Base-by-base conservation (phyloP, 352 stramenopile genomes). In the Lagenidium giganteum region DNA sequence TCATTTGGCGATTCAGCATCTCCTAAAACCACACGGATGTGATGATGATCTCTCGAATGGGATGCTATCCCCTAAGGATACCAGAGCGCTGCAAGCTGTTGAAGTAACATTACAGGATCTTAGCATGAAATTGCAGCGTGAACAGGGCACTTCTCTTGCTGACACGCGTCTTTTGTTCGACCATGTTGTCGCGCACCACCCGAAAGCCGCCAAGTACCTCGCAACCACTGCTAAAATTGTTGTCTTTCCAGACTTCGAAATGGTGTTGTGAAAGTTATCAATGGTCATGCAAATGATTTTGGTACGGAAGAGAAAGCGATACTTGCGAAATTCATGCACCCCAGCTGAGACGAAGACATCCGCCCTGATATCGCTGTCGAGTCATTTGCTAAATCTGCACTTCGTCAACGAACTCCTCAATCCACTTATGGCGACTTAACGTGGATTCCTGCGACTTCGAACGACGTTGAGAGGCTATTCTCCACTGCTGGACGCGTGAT, bases 31-130 rank as follows among this genome's bases (percentile, higher is more conserved):
- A 17, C 20, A 42, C 16, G 22, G 32, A 35, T 13, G 11, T 14
- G n/a, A n/a, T 14, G 42, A 53, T 0, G 42, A 49, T 26, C 42
- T 57, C 3, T 50, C 49, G 22, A 51, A 57, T n/a, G n/a, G n/a
- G n/a, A n/a, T n/a, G n/a, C n/a, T n/a, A n/a, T n/a, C n/a, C n/a
- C n/a, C n/a, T n/a, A n/a, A n/a, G n/a, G n/a, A n/a, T n/a, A n/a
- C n/a, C n/a, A n/a, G n/a, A n/a, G n/a, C n/a, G n/a, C n/a, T n/a
- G n/a, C n/a, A n/a, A n/a, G n/a, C n/a, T n/a, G n/a, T n/a, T n/a
- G n/a, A n/a, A n/a, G n/a, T n/a, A n/a, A n/a, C n/a, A n/a, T 13
- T 63, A 8, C 47, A 63, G 22, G 51, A 37, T n/a, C 20, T 63
- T 2, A 57, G 18, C 47, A 54, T 48, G 26, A n/a, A n/a, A n/a